These are phyloP conservation scores for Cryptococcus jaspeensis DNA, from an alignment of 1,284 basidiomycete species.

Conservation along the genomic window DNA sequence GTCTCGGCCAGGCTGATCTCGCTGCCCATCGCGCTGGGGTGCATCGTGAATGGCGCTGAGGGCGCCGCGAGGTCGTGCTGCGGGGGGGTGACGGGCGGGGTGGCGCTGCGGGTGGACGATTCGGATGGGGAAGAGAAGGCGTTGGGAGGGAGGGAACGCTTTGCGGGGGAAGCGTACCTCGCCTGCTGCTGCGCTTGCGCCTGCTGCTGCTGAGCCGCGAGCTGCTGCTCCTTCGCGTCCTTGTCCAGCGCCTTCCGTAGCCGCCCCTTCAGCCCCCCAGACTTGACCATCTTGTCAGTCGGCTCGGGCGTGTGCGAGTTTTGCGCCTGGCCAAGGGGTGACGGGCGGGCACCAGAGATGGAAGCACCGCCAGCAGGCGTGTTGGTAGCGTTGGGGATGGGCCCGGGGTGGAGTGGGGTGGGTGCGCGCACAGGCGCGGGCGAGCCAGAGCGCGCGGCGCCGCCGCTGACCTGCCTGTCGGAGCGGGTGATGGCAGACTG, in stretches of 20 bases:
- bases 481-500: background rate
- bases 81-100: slow-evolving; percentile 32
- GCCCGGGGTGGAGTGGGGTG: slow-evolving; percentile 35
- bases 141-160: slow-evolving; percentile 15
- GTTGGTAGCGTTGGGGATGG: slow-evolving; percentile 36
- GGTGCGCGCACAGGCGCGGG: slow-evolving; percentile 3
- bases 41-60: slow-evolving; percentile 31
- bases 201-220: background rate
- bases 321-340: slow-evolving; percentile 32
- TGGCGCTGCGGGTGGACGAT: slow-evolving; percentile 28
- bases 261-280: slow-evolving; percentile 67
- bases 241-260: slow-evolving; percentile 65
- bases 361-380: slow-evolving; percentile 6
- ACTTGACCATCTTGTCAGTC: slow-evolving; percentile 57
- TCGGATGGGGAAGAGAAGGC: slow-evolving; percentile 31
- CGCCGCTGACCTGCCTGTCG: too few species aligned
- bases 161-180: slow-evolving; percentile 16
- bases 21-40: slow-evolving; percentile 35
- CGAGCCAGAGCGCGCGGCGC: background rate
- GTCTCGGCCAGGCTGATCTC: slow-evolving; percentile 45
- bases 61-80: slow-evolving; percentile 29
- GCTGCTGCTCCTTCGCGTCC: slow-evolving; percentile 28
- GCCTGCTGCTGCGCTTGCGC: slow-evolving; percentile 24
- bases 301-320: slow-evolving; percentile 20
- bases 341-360: slow-evolving; percentile 21